Evolutionary conservation across 1,284 basidiomycete genomes (phyloP), one percentile per base, ranked within the genome.

Genomic region (Fomes fomentarius): DNA sequence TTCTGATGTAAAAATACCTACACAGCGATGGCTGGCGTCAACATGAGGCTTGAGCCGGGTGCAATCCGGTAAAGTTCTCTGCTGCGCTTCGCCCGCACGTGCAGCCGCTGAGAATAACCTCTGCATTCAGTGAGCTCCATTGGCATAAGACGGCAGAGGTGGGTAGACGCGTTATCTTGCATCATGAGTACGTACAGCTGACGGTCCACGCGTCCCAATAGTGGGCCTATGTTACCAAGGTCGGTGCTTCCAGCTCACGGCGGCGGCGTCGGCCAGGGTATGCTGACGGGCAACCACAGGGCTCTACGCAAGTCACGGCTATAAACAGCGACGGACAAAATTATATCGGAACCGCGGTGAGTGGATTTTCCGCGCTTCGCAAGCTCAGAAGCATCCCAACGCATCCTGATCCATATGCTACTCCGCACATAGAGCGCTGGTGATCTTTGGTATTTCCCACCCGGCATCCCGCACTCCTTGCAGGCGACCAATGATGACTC

Each of bases 141-240:
- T 89, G 87, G 87, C 87, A 91, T 68, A 81, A 76, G 54, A 84
- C 81, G 8, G 74, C 81, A 34, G 88, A 90, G 74, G 83, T 83
- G 67, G 53, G 71, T 56, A 15, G 19, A 25, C 22, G 22, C 21
- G 31, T 12, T 35, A n/a, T 28, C 38, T 15, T 24, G 6, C 21
- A 24, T 9, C 15, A n/a, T 4, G 33, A 17, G 17, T 50, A 33
- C 12, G 37, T n/a, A 25, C 40, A 25, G 22, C 30, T 60, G 19
- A 54, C 61, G 66, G 44, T 53, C 31, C 12, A 8, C 26, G 19
- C 25, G 10, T 12, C 39, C 24, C n/a, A n/a, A 19, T 28, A 85
- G 83, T 88, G 85, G 87, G 82, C 82, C 2, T 88, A 87, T 57
- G 76, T 88, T 19, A 63, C 87, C 42, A 83, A 79, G 65, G 83